phyloP scores from a whole-genome alignment of 345 rosid species.

The Melaleuca quinquenervia region DNA sequence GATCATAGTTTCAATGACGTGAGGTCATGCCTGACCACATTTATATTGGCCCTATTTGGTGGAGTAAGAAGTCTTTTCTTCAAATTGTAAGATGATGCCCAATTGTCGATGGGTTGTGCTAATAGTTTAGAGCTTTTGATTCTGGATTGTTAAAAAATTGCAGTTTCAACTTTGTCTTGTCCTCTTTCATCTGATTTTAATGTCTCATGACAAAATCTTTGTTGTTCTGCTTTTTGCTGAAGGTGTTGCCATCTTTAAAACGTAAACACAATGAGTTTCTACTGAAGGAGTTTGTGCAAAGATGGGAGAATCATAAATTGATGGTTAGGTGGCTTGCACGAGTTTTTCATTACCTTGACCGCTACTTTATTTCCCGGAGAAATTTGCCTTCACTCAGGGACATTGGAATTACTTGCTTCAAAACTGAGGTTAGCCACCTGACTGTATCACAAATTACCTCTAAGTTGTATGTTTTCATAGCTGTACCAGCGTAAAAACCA shows the following conservation, averaged over 20 bases:
- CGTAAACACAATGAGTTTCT: conserved; percentile 36
- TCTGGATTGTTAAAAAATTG: background rate
- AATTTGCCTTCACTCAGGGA: conserved; percentile 28
- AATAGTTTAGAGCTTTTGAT: background rate
- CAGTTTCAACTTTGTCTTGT: background rate
- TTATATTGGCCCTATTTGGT: background rate
- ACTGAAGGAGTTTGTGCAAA: conserved; percentile 39
- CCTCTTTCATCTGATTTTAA: background rate
- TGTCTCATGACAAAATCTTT: background rate
- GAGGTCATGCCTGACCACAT: background rate
- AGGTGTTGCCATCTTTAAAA: conserved; percentile 36
- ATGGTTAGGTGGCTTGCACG: conserved; percentile 49
- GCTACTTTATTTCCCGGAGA: conserved; percentile 26
- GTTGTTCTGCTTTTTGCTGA: background rate
- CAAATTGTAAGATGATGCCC: background rate
- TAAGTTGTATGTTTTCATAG: background rate
- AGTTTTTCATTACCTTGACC: conserved; percentile 42
- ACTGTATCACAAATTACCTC: background rate
- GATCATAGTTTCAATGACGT: background rate
- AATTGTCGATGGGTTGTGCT: background rate
- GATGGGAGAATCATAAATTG: conserved; percentile 42
- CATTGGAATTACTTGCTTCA: conserved; percentile 30
- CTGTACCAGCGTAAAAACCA: background rate
- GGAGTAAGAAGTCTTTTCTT: background rate
- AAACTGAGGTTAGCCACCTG: conserved; percentile 12